Conservation (phyloP, 495 filamentous ascomycete species). For the Trichodelitschia bisporula region DNA sequence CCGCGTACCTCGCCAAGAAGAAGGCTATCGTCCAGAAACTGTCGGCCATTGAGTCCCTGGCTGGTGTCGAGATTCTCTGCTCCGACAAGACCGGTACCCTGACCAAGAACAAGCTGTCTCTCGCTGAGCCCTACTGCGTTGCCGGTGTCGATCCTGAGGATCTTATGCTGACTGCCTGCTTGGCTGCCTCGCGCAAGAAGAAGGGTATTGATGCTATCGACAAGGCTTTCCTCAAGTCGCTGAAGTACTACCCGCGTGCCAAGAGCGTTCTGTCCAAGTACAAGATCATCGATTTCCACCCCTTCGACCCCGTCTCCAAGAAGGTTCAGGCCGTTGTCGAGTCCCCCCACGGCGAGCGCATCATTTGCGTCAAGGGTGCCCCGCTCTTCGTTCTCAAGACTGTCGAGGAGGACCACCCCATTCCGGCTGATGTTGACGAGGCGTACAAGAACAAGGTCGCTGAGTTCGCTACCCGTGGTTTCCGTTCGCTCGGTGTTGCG, state of each 20-base stretch:
- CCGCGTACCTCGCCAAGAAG: constrained; percentile 81
- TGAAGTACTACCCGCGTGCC: constrained; percentile 53
- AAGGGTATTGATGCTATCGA: constrained; percentile 90
- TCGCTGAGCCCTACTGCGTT: constrained; percentile 63
- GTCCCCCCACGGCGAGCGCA: constrained; percentile 53
- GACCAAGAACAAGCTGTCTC: constrained; percentile 78
- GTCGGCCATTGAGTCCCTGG: constrained; percentile 80
- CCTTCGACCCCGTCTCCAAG: constrained; percentile 88
- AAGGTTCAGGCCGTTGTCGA: constrained; percentile 70
- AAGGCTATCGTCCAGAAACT: constrained; percentile 94
- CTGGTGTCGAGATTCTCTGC: constrained; percentile 87
- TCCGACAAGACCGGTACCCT: constrained; percentile 92
- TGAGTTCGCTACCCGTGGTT: constrained; percentile 77
- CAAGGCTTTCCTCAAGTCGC: constrained; percentile 72
- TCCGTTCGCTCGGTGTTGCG: constrained; percentile 77
- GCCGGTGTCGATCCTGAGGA: constrained; percentile 56
- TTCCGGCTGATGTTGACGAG: constrained; percentile 45
- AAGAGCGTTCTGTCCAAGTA: constrained; percentile 53
- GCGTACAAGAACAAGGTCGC: constrained; percentile 76
- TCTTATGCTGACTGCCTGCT: constrained; percentile 73
- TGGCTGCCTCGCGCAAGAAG: constrained; percentile 81
- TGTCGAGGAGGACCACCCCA: constrained; percentile 54
- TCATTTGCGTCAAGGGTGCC: constrained; percentile 78
- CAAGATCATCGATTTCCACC: constrained; percentile 55
- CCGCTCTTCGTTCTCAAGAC: constrained; percentile 64